A percentile compares a stretch with the other conserved stretches of the same genome.
Evolutionary conservation across 768 basidiomycete genomes (phyloP).

Genomic region (Daedalea quercina): DNA sequence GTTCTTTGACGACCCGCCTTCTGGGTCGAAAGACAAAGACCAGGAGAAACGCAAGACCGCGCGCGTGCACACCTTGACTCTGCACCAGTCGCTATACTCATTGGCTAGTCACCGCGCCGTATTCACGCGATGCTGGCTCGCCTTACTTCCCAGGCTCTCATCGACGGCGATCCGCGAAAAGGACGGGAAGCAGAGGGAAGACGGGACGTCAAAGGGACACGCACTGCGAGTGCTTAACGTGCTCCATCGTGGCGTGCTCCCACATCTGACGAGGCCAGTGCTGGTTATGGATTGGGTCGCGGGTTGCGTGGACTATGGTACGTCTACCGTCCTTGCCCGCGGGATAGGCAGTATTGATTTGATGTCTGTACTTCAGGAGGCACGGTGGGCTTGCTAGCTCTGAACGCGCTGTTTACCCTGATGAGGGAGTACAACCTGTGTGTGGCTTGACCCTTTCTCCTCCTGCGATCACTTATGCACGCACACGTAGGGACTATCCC

Average conservation of each 20-base stretch:
- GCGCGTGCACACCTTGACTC: constrained; percentile 57
- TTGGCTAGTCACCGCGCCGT: constrained; percentile 72
- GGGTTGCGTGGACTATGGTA: constrained; percentile 76
- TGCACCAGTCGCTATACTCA: constrained; percentile 74
- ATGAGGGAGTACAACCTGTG: constrained; percentile 93
- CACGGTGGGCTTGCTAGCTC: constrained; percentile 75
- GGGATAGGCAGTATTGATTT: neutral
- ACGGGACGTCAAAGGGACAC: constrained; percentile 23
- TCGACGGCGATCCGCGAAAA: constrained; percentile 19
- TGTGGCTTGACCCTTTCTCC: constrained; percentile 23
- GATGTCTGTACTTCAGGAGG: constrained; percentile 47
- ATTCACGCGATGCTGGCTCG: constrained; percentile 78
- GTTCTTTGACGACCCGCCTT: constrained; percentile 66
- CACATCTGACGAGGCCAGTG: constrained; percentile 71
- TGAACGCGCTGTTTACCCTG: constrained; percentile 87
- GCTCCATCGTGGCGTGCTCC: constrained; percentile 79
- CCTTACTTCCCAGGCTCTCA: constrained; percentile 56
- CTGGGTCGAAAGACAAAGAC: constrained; percentile 22
- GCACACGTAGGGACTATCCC: constrained; percentile 77
- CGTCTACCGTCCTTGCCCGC: constrained; percentile 15
- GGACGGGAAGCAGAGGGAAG: neutral
- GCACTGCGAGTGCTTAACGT: constrained; percentile 61
- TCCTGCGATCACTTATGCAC: constrained; percentile 1
- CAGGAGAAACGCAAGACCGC: constrained; percentile 32
- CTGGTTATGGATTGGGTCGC: constrained; percentile 91